Evolutionary conservation across 768 basidiomycete genomes (phyloP).

Genomic region (Naganishia vaughanmartiniae): DNA sequence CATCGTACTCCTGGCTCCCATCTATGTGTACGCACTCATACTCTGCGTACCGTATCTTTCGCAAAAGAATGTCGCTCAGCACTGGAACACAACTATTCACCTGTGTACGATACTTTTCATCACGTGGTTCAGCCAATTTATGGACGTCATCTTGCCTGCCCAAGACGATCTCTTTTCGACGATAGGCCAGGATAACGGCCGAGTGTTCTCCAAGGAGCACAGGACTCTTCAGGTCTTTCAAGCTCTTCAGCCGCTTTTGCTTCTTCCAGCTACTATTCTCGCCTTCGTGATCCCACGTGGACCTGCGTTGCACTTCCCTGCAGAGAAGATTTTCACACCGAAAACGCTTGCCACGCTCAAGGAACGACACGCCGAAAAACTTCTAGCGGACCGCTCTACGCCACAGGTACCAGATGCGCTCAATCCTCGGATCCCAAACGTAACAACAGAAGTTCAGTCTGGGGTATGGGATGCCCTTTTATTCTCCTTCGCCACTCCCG

Average conservation of each 20-base stretch:
- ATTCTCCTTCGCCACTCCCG: constrained; percentile 85
- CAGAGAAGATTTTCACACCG: constrained; percentile 55
- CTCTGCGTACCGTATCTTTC: constrained; percentile 20
- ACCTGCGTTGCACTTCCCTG: constrained; percentile 70
- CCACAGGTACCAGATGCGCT: constrained; percentile 50
- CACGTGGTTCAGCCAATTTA: constrained; percentile 23
- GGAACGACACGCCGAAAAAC: constrained; percentile 25
- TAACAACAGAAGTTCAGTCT: constrained; percentile 59
- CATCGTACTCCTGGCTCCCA: constrained; percentile 57
- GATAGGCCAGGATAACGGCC: background rate
- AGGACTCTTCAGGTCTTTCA: constrained; percentile 15
- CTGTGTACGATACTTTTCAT: constrained; percentile 23
- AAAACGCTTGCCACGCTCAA: constrained; percentile 59
- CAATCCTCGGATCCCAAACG: constrained; percentile 64
- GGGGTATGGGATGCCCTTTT: constrained; percentile 59
- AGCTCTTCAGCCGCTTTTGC: constrained; percentile 39
- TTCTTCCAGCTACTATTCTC: constrained; percentile 54
- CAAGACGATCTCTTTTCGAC: constrained; percentile 23
- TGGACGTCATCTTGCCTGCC: constrained; percentile 32
- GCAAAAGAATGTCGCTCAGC: constrained; percentile 31
- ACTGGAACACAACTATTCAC: constrained; percentile 36
- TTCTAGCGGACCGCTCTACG: constrained; percentile 52
- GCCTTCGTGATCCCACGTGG: constrained; percentile 63
- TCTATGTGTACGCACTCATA: constrained; percentile 60
- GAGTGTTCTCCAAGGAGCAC: background rate